These are phyloP conservation scores for Rhododendron mucronatum DNA, from an alignment of 148 eudicot genomes.

Conservation along the genomic window DNA sequence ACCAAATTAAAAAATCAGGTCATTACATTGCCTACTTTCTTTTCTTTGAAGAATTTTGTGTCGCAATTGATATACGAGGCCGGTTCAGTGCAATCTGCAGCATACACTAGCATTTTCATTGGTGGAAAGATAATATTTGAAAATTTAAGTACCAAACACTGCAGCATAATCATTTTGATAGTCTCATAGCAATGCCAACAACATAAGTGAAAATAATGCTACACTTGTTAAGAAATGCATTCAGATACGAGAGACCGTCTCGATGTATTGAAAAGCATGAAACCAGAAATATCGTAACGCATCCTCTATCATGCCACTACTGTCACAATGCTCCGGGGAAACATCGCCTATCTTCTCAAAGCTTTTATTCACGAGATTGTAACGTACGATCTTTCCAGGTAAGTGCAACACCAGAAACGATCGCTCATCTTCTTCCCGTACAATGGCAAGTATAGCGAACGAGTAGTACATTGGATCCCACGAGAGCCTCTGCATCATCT, in stretches of 20 bases:
- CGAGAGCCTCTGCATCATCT: not conserved
- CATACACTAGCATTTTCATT: not conserved
- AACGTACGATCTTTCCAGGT: not conserved
- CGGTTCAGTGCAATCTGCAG: not conserved
- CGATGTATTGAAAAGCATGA: not conserved
- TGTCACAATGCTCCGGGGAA: not conserved
- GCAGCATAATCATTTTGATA: not conserved
- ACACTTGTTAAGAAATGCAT: not conserved
- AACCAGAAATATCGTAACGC: not conserved
- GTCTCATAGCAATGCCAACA: too few relatives aligned
- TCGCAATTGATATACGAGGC: not conserved
- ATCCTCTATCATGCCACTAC: not conserved
- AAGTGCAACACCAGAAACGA: not conserved
- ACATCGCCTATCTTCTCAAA: not conserved
- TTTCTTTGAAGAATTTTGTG: not conserved
- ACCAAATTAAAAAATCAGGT: not conserved
- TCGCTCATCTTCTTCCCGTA: constrained; percentile 7
- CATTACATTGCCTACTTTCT: not conserved
- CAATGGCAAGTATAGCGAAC: constrained; percentile 11
- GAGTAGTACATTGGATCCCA: not conserved
- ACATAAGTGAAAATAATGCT: not conserved
- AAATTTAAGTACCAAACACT: not conserved
- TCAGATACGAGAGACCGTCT: not conserved
- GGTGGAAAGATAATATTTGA: not conserved
- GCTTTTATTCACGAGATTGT: not conserved